Conservation (phyloP, 257 asterid species). For the Lavandula angustifolia region DNA sequence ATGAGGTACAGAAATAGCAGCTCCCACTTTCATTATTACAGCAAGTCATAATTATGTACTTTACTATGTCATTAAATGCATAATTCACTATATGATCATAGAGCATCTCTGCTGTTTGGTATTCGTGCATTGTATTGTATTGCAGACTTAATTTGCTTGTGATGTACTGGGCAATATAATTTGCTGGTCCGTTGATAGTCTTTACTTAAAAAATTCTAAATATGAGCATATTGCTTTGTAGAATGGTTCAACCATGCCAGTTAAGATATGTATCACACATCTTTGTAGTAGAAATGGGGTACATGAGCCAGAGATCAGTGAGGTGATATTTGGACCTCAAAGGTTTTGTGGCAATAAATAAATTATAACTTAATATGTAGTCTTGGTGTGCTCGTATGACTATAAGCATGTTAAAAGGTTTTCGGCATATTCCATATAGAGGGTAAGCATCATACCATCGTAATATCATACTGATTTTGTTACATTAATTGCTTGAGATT, state of each 20-base stretch:
- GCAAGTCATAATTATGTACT: background rate
- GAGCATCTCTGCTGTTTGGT: background rate
- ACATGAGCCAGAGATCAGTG: background rate
- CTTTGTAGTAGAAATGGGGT: conserved; percentile 14
- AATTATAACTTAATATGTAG: background rate
- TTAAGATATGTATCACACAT: background rate
- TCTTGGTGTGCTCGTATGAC: background rate
- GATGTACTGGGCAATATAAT: background rate
- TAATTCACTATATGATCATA: conserved; percentile 19
- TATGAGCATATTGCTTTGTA: background rate
- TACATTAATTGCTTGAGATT: background rate
- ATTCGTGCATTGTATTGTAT: background rate
- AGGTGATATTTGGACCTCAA: conserved; percentile 15
- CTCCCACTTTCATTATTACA: conserved; percentile 25
- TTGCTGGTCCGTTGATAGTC: conserved; percentile 10
- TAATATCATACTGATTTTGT: conserved; percentile 17
- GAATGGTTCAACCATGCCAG: conserved; percentile 11
- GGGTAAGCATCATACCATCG: background rate
- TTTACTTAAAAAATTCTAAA: background rate
- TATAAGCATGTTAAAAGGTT: background rate
- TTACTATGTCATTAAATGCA: background rate
- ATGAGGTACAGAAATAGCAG: conserved; percentile 61
- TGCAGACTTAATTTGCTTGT: background rate
- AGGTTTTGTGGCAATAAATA: background rate
- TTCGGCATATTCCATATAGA: background rate